Evolutionary conservation across 139 green algal genomes (phyloP).

Genomic region (Chlamydomonas applanata): DNA sequence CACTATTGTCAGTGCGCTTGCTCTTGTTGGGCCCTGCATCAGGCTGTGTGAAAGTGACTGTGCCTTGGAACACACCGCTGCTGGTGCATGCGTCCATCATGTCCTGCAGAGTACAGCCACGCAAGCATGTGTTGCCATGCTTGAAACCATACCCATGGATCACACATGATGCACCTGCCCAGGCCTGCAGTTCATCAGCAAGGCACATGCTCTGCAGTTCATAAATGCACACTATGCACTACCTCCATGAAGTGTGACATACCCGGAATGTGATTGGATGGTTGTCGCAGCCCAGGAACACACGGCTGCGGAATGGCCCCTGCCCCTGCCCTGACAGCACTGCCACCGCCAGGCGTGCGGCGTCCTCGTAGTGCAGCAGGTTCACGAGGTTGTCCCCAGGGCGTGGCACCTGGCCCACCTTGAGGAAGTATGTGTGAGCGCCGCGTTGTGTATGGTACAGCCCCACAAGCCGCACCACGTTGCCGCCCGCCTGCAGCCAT

Average conservation of each 20-base stretch:
- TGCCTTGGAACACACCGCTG: conserved; percentile 24
- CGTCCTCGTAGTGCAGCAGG: conserved; percentile 99
- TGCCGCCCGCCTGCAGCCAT: conserved; percentile 62
- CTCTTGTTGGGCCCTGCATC: conserved; percentile 32
- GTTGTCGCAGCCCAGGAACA: conserved; percentile 75
- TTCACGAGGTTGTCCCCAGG: conserved; percentile 84
- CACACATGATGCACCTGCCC: too few species aligned
- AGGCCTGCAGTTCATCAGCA: too few species aligned
- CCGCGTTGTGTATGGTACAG: conserved; percentile 88
- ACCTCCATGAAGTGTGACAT: neutral
- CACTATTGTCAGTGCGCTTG: conserved; percentile 71
- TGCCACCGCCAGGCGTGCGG: conserved; percentile 64
- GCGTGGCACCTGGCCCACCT: conserved; percentile 52
- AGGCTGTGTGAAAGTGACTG: conserved; percentile 35
- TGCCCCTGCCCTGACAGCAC: conserved; percentile 36
- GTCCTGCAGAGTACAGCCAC: conserved; percentile 12
- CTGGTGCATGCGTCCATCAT: conserved; percentile 34
- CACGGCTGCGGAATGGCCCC: conserved; percentile 38
- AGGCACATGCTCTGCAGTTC: too few species aligned
- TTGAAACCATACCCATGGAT: too few species aligned
- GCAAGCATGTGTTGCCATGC: too few species aligned
- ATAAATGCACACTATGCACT: neutral
- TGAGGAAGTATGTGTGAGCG: conserved; percentile 92
- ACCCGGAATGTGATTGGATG: conserved; percentile 75
- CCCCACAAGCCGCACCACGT: conserved; percentile 89